Evolutionary conservation across 164 flowering plant genomes (phyloP).

Genomic region (Euptelea pleiosperma): DNA sequence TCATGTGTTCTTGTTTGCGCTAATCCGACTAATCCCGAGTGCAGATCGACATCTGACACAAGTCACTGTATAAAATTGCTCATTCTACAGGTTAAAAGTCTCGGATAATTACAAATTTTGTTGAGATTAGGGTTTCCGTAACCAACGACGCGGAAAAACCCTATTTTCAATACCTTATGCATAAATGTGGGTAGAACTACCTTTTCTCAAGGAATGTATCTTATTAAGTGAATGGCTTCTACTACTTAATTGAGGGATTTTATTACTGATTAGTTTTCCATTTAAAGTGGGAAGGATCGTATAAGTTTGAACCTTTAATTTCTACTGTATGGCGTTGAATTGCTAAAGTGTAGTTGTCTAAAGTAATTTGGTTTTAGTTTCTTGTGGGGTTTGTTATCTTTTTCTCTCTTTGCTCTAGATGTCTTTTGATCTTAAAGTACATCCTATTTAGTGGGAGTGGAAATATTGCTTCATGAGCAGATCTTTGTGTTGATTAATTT

Average conservation of each 20-base stretch:
- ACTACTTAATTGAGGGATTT: not conserved
- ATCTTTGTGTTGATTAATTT: not conserved
- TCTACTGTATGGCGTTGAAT: not conserved
- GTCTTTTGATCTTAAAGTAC: not conserved
- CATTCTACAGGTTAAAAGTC: no score
- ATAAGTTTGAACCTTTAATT: not conserved
- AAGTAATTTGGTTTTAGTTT: not conserved
- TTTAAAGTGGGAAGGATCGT: not conserved
- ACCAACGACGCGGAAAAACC: no score
- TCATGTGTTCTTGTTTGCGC: no score
- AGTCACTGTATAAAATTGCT: no score
- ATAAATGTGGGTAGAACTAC: slow-evolving; percentile 4
- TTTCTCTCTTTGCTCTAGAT: not conserved
- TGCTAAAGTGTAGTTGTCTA: not conserved
- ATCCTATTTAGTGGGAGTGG: not conserved
- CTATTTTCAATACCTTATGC: no score
- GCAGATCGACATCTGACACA: no score
- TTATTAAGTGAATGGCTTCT: not conserved
- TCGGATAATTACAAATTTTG: no score
- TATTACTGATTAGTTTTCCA: not conserved
- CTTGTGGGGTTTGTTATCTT: not conserved
- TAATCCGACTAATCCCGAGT: no score
- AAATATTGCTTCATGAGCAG: not conserved
- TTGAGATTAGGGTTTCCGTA: no score
- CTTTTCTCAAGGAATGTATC: not conserved